Conservation (phyloP, 441 rosid species). For the Croton laevigatus region DNA sequence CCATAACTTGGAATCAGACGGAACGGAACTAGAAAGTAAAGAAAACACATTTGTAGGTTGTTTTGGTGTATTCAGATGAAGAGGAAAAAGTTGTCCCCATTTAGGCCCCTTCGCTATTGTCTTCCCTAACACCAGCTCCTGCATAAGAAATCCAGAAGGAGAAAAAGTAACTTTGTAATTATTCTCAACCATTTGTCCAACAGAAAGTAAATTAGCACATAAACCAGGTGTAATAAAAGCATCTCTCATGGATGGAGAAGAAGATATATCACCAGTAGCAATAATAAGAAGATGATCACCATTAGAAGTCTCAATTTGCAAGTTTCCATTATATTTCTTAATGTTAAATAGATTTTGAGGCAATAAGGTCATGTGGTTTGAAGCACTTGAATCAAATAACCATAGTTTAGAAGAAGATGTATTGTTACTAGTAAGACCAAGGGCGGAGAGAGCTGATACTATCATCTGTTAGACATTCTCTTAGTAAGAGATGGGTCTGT, state of each 20-base stretch:
- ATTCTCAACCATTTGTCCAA: slow-evolving; percentile 1
- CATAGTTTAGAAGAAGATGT: neutral
- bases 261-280: neutral
- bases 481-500: neutral
- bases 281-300: neutral
- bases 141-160: slow-evolving; percentile 3
- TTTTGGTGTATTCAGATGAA: neutral
- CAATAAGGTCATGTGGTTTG: neutral
- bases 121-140: neutral
- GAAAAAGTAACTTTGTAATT: slow-evolving; percentile 1
- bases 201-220: neutral
- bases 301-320: slow-evolving; percentile 4
- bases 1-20: neutral
- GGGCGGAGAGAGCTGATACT: neutral
- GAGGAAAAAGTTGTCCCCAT: neutral
- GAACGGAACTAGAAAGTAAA: neutral
- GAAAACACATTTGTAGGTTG: neutral
- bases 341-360: neutral
- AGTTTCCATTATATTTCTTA: slow-evolving; percentile 1
- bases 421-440: neutral
- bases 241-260: neutral
- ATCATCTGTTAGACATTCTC: neutral
- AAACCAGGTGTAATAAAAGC: neutral
- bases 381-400: neutral
- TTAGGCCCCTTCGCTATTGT: slow-evolving; percentile 1